A percentile compares a stretch with the other conserved stretches of the same genome.
Evolutionary conservation across 768 basidiomycete species (phyloP).

Genomic region (Nidula microcarpa): DNA sequence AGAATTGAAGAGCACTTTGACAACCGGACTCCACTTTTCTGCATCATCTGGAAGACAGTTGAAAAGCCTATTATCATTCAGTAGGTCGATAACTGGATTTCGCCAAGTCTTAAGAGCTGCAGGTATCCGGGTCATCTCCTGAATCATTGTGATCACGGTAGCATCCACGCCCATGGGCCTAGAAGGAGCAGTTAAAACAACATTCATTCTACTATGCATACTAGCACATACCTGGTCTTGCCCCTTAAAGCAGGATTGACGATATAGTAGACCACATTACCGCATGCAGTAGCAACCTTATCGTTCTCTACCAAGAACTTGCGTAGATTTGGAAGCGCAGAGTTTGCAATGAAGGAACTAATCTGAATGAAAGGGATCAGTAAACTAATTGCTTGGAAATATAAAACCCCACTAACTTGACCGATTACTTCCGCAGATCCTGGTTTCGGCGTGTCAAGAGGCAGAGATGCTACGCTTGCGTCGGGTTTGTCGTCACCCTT

Average conservation of each 20-base stretch:
- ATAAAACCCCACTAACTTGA: constrained; percentile 33
- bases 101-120: constrained; percentile 84
- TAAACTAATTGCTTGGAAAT: not conserved
- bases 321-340: constrained; percentile 71
- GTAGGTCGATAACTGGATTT: constrained; percentile 69
- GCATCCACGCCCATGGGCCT: constrained; percentile 80
- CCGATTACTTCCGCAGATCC: constrained; percentile 38
- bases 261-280: constrained; percentile 81
- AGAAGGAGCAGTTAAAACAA: not conserved
- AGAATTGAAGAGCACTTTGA: constrained; percentile 76
- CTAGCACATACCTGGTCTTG: constrained; percentile 55
- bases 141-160: constrained; percentile 61
- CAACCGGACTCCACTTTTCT: constrained; percentile 69
- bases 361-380: constrained; percentile 40
- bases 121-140: constrained; percentile 77
- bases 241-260: constrained; percentile 78
- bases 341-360: constrained; percentile 62
- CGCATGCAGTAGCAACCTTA: constrained; percentile 74
- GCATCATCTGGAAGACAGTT: constrained; percentile 59
- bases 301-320: constrained; percentile 83
- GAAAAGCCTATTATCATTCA: constrained; percentile 88
- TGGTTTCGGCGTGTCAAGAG: constrained; percentile 25
- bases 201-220: not conserved
- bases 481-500: constrained; percentile 64
- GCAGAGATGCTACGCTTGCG: constrained; percentile 36